phyloP scores from a whole-genome alignment of 352 stramenopile genomes.

The Globisporangium emineosum region DNA sequence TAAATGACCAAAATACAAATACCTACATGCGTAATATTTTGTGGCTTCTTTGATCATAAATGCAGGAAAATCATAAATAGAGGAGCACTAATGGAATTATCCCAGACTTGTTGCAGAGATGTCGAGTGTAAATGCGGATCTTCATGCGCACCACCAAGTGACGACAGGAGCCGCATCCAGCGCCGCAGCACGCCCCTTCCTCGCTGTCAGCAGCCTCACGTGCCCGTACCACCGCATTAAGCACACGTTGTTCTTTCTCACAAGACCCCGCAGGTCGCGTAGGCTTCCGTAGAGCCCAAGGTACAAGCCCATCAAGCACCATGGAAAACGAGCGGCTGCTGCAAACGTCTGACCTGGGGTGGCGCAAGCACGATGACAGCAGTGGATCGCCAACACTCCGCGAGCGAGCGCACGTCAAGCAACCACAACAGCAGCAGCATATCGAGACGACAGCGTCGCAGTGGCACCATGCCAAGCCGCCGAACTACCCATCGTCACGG shows the following conservation, averaged over 20 bases:
- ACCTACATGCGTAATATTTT: too few species aligned
- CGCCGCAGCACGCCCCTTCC: background rate
- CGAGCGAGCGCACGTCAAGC: conserved; percentile 7
- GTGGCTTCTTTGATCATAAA: background rate
- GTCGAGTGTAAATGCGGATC: conserved; percentile 1
- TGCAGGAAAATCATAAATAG: background rate
- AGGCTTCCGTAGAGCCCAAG: background rate
- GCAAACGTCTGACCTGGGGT: background rate
- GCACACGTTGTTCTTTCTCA: background rate
- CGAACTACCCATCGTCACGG: conserved; percentile 13
- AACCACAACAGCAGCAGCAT: background rate
- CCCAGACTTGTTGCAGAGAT: too few species aligned
- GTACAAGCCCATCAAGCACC: background rate
- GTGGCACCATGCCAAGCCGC: conserved; percentile 12
- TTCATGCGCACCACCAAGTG: conserved; percentile 9
- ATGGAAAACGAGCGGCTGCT: conserved; percentile 8
- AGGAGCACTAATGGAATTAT: too few species aligned
- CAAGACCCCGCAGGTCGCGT: background rate
- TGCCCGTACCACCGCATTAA: background rate
- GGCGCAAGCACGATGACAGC: background rate
- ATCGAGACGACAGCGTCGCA: background rate
- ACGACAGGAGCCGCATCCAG: background rate
- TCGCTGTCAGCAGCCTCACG: background rate
- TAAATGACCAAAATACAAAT: too few species aligned
- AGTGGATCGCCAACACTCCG: conserved; percentile 1